These are phyloP conservation scores for Periconia macrospinosa DNA, from an alignment of 2,329 filamentous ascomycete species.

Conservation along the genomic window DNA sequence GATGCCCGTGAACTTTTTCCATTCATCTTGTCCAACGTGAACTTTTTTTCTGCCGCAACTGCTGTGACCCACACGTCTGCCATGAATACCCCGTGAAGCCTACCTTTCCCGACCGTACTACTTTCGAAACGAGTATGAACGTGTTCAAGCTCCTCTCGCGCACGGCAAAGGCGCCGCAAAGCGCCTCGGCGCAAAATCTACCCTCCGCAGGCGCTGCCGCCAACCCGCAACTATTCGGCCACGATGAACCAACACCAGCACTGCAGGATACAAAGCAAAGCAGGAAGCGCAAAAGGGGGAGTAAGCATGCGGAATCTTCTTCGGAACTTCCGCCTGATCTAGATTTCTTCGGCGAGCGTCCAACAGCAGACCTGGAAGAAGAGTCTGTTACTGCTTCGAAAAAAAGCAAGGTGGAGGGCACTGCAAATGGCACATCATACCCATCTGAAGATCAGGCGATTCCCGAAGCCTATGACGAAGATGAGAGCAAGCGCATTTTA, in stretches of 20 bases:
- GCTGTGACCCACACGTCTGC: conserved; percentile 1
- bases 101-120: background rate
- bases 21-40: conserved; percentile 8
- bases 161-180: conserved; percentile 61
- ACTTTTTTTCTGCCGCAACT: conserved; percentile 15
- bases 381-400: conserved; percentile 8
- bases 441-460: background rate
- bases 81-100: background rate
- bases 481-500: conserved; percentile 73
- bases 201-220: conserved; percentile 66
- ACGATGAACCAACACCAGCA: conserved; percentile 44
- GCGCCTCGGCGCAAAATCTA: conserved; percentile 49
- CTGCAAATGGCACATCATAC: background rate
- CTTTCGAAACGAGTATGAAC: conserved; percentile 59
- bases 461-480: conserved; percentile 59
- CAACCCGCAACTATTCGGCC: conserved; percentile 69
- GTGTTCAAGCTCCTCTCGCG: conserved; percentile 73
- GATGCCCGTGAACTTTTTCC: conserved; percentile 23
- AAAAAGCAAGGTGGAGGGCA: conserved; percentile 20
- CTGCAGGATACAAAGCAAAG: conserved; percentile 20
- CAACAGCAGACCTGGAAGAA: conserved; percentile 11
- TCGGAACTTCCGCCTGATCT: conserved; percentile 37
- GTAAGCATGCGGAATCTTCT: conserved; percentile 14
- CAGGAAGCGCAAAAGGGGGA: conserved; percentile 49
- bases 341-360: conserved; percentile 46